Evolutionary conservation across 2,329 filamentous ascomycete genomes (phyloP).

Genomic region (Talaromyces sp.): DNA sequence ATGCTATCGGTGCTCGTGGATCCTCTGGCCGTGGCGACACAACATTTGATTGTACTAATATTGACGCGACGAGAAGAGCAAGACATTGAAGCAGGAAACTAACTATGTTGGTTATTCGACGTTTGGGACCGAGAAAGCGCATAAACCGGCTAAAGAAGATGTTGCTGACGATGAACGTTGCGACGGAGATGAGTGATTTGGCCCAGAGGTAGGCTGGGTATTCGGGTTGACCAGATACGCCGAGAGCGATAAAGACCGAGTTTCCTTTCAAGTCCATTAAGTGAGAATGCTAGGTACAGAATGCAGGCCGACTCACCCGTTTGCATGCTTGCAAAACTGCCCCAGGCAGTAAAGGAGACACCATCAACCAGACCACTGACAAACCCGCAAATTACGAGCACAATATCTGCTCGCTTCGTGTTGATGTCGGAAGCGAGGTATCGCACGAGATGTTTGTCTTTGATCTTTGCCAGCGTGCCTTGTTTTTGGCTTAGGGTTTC

Average conservation of each 20-base stretch:
- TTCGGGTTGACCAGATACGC: constrained; percentile 39
- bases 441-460: neutral
- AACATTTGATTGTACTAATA: constrained; percentile 33
- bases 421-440: constrained; percentile 21
- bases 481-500: neutral
- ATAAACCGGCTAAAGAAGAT: constrained; percentile 39
- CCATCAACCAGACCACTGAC: constrained; percentile 40
- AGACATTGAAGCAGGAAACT: constrained; percentile 40
- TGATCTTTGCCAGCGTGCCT: neutral
- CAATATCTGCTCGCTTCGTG: constrained; percentile 26
- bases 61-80: constrained; percentile 32
- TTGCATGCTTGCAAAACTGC: constrained; percentile 43
- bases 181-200: constrained; percentile 42
- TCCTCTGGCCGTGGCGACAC: constrained; percentile 31
- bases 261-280: constrained; percentile 32
- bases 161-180: constrained; percentile 37
- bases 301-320: constrained; percentile 30
- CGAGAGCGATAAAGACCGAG: constrained; percentile 43
- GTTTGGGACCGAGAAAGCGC: constrained; percentile 31
- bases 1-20: constrained; percentile 31
- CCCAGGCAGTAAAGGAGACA: constrained; percentile 42
- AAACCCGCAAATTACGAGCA: constrained; percentile 36
- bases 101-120: constrained; percentile 37
- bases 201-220: constrained; percentile 41
- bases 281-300: neutral